Conservation (phyloP, 2,329 filamentous ascomycete species). For the Calonectria leucothoes region DNA sequence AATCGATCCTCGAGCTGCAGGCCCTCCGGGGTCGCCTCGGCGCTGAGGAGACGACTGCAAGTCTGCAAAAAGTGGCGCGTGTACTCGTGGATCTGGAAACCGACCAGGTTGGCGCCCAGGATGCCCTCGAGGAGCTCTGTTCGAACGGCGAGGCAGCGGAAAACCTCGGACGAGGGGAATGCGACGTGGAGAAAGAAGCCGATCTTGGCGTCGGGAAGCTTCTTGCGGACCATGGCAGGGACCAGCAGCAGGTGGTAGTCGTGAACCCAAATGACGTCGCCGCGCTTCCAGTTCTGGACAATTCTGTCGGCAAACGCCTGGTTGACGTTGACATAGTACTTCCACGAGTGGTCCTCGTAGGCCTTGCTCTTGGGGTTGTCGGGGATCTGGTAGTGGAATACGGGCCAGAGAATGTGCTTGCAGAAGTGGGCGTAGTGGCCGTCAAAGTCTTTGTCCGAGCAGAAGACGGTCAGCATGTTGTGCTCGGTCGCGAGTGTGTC, state of each 20-base stretch:
- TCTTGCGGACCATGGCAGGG: slow-evolving; percentile 88
- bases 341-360: slow-evolving; percentile 96
- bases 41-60: slow-evolving; percentile 89
- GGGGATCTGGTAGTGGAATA: slow-evolving; percentile 98
- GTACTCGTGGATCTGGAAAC: slow-evolving; percentile 95
- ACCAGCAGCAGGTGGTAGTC: slow-evolving; percentile 95
- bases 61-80: slow-evolving; percentile 95
- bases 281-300: slow-evolving; percentile 90
- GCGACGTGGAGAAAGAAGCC: slow-evolving; percentile 96
- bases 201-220: slow-evolving; percentile 92
- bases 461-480: slow-evolving; percentile 85
- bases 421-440: slow-evolving; percentile 96
- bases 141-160: slow-evolving; percentile 88
- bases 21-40: slow-evolving; percentile 89
- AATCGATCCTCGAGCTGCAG: slow-evolving; percentile 93
- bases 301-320: slow-evolving; percentile 93
- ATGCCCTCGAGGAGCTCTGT: slow-evolving; percentile 92
- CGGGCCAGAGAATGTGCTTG: slow-evolving; percentile 97
- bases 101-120: slow-evolving; percentile 90
- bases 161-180: slow-evolving; percentile 96
- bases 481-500: slow-evolving; percentile 84
- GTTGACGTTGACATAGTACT: slow-evolving; percentile 93
- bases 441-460: slow-evolving; percentile 91
- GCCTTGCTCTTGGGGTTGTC: slow-evolving; percentile 99
- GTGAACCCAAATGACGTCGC: slow-evolving; percentile 94